phyloP scores from a whole-genome alignment of 495 filamentous ascomycete species.

The Delitschia confertaspora region DNA sequence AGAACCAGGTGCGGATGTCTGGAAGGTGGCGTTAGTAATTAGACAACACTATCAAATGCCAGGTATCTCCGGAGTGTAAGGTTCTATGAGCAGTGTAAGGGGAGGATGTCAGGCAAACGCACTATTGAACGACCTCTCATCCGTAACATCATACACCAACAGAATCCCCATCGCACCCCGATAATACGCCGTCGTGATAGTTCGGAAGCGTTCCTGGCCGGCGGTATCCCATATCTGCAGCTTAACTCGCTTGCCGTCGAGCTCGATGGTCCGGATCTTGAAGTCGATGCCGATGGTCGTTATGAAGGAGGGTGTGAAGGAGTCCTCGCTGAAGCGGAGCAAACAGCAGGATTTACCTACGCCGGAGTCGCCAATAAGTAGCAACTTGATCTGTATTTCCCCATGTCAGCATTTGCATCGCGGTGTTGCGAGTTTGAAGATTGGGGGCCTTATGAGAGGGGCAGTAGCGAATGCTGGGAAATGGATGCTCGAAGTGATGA shows the following conservation, averaged over 20 bases:
- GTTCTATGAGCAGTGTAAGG: not conserved
- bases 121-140: conserved; percentile 97
- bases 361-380: conserved; percentile 96
- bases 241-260: conserved; percentile 97
- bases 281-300: conserved; percentile 99
- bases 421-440: not conserved
- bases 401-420: conserved; percentile 4
- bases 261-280: conserved; percentile 97
- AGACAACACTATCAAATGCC: no score
- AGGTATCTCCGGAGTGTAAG: not conserved
- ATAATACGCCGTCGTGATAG: conserved; percentile 98
- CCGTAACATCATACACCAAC: conserved; percentile 96
- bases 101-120: no score
- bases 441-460: not conserved
- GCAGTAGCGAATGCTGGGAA: not conserved
- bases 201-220: conserved; percentile 94
- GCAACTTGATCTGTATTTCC: conserved; percentile 77
- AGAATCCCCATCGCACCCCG: conserved; percentile 97
- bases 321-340: conserved; percentile 96
- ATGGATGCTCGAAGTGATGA: conserved; percentile 1
- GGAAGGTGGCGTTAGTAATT: conserved; percentile 14
- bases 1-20: conserved; percentile 99
- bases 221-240: conserved; percentile 99
- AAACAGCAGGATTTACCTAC: conserved; percentile 99
- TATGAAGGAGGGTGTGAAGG: conserved; percentile 97